Base-by-base conservation (phyloP, 2,329 filamentous ascomycete species). In the Trichophyton equinum region DNA sequence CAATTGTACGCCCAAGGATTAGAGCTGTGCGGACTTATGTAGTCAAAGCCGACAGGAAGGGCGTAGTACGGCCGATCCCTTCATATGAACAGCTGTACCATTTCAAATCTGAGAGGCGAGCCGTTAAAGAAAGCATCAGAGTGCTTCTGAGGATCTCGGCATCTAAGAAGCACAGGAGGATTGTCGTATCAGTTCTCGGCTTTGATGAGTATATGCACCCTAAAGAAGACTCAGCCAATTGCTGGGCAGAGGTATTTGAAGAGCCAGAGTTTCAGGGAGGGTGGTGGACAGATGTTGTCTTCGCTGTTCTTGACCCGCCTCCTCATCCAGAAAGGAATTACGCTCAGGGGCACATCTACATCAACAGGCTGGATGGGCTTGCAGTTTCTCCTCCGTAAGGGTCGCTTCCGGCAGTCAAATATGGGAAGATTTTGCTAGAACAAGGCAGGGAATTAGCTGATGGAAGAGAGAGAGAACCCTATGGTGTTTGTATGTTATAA, bases 181-280 rank as follows among this genome's bases (percentile, higher is more conserved):
- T 64, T 1, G 81, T 87, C 1, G 74, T 87, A 0, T 84, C 84
- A 0, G 84, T 85, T 0, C 67, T 87, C 60, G 85, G 84, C 0
- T 87, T 84, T 65, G 85, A 84, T 3, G 83, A 80, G 1, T 86
- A 84, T 67, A 67, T 66, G 0, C 85, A 86, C 67, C 84, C 84
- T 8, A 75, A 76, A 0, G 70, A 71, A 44, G 81, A 83, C 63
- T 79, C 86, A 18, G 83, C 80, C 1, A 61, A 69, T 36, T 83
- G 82, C 64, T 87, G 83, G 76, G 68, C 75, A 51, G 79, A 83
- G 68, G 82, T 85, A 36, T 70, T 86, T 60, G 60, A 66, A 20
- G 82, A 86, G 68, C 42, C 63, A 0, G 83, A 86, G 72, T 85
- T 84, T 62, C 65, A 70, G 33, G 80, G 82, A 1, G 81, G 82